Evolutionary conservation across 306 rosid genomes (phyloP).

Genomic region (Sphenostylis stenocarpa): DNA sequence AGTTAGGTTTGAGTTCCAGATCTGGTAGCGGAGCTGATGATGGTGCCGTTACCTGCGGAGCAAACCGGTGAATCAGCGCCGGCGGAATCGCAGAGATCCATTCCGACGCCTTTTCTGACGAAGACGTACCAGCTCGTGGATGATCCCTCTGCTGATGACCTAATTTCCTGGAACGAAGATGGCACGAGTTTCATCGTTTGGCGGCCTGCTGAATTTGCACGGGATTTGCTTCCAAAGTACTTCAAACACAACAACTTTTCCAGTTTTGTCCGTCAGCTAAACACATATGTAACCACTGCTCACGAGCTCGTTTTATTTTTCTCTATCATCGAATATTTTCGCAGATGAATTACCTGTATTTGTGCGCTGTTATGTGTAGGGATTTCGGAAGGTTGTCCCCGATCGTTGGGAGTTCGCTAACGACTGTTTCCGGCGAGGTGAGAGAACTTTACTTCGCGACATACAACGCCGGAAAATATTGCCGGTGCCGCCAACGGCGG

Average conservation of each 20-base stretch:
- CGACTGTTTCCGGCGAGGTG: slow-evolving; percentile 77
- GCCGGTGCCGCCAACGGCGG: slow-evolving; percentile 16
- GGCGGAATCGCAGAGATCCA: slow-evolving; percentile 69
- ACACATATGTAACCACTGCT: slow-evolving; percentile 65
- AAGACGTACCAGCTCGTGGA: slow-evolving; percentile 87
- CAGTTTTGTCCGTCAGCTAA: slow-evolving; percentile 96
- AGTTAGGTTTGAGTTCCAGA: slow-evolving; percentile 33
- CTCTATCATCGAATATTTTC: background rate
- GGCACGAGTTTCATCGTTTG: slow-evolving; percentile 86
- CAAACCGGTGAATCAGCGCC: slow-evolving; percentile 67
- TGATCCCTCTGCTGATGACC: slow-evolving; percentile 74
- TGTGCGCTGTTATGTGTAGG: slow-evolving; percentile 43
- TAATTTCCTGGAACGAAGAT: slow-evolving; percentile 91
- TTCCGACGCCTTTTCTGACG: slow-evolving; percentile 90
- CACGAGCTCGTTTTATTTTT: background rate
- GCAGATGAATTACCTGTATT: background rate
- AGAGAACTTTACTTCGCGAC: slow-evolving; percentile 77
- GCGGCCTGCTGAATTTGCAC: slow-evolving; percentile 95
- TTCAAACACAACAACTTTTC: slow-evolving; percentile 95
- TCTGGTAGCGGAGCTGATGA: slow-evolving; percentile 38
- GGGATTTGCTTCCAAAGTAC: slow-evolving; percentile 91
- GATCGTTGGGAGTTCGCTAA: slow-evolving; percentile 98
- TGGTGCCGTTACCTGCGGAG: slow-evolving; percentile 74
- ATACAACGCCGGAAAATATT: slow-evolving; percentile 84
- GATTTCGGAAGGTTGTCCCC: slow-evolving; percentile 93